Evolutionary conservation across 2,329 filamentous ascomycete genomes (phyloP), one percentile per base, ranked within the genome.

Genomic region (Fusarium siculi): DNA sequence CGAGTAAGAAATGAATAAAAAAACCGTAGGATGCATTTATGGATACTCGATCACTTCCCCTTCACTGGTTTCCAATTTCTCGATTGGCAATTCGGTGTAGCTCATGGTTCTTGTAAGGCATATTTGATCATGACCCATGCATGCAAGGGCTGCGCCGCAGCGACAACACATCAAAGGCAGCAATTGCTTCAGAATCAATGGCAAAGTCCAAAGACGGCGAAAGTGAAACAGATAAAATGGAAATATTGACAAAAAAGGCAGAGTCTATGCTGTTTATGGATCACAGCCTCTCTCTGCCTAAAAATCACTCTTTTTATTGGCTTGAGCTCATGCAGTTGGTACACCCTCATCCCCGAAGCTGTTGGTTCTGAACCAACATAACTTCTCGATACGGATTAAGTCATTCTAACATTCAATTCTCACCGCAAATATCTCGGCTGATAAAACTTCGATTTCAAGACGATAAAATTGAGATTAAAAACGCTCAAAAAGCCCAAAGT

Each of bases 401-500:
- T 52, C 49, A 10, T 8, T 19, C 30, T 19, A 2, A 5, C 1
- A 10, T 15, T 1, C 32, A 36, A 34, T 36, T 21, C 32, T 36
- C 19, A 12, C n/a, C 8, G 6, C 9, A 15, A 36, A 21, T 1
- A 25, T 52, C 18, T 52, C 4, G 1, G 3, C 5, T 4, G 32
- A 52, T 18, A 52, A 52, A 52, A 52, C 16, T 8, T 23, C 6
- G 4, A 16, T 25, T 52, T 25, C 2, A 5, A 21, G 25, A 8
- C n/a, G 5, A 19, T 0, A 34, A 50, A 21, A 7, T 21, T 19
- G 32, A 6, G 1, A 25, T 23, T 7, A 1, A 10, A 25, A 6
- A 15, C 6, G 9, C 18, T 36, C 12, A 2, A 12, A 21, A 19
- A 2, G 6, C n/a, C 9, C 2, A 25, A 8, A 2, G 0, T 1